These are phyloP conservation scores for Neltuma alba DNA, from an alignment of 306 rosid species.

Conservation along the genomic window DNA sequence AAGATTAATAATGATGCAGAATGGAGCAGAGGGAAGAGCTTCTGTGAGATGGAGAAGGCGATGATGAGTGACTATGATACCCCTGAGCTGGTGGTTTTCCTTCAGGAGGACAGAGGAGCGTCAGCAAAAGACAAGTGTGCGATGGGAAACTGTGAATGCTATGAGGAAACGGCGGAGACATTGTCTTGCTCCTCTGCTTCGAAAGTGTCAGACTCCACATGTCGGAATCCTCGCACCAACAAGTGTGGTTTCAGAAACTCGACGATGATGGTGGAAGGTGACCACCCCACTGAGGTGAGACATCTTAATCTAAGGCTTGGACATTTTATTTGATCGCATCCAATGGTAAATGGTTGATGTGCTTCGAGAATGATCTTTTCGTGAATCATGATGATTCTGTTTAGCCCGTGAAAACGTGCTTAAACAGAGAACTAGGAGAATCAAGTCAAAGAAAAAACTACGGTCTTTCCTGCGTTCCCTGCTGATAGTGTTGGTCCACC, in stretches of 20 bases:
- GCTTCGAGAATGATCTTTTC: not conserved
- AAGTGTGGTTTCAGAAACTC: slow-evolving; percentile 29
- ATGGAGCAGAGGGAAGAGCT: slow-evolving; percentile 34
- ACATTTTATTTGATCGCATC: not conserved
- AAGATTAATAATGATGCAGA: slow-evolving; percentile 17
- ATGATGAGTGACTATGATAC: slow-evolving; percentile 35
- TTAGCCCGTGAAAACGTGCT: not conserved
- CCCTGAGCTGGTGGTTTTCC: slow-evolving; percentile 76
- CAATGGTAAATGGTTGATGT: not conserved
- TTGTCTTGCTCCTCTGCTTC: slow-evolving; percentile 33
- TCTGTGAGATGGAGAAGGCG: slow-evolving; percentile 27
- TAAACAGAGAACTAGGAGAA: not conserved
- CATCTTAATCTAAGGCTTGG: not conserved
- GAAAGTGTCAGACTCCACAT: slow-evolving; percentile 24
- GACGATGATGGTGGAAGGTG: slow-evolving; percentile 34
- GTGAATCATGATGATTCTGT: not conserved
- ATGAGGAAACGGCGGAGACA: slow-evolving; percentile 33
- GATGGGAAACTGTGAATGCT: slow-evolving; percentile 41
- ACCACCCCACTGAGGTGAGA: slow-evolving; percentile 49
- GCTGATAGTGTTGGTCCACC: too few species aligned
- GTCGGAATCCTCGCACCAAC: not conserved
- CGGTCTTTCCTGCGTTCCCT: too few species aligned
- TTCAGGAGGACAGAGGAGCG: slow-evolving; percentile 59
- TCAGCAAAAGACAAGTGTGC: slow-evolving; percentile 25
- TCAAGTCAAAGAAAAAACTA: too few species aligned